These are phyloP conservation scores for Diaporthe humulicola DNA, from an alignment of 2,329 filamentous ascomycete species.

Conservation along the genomic window DNA sequence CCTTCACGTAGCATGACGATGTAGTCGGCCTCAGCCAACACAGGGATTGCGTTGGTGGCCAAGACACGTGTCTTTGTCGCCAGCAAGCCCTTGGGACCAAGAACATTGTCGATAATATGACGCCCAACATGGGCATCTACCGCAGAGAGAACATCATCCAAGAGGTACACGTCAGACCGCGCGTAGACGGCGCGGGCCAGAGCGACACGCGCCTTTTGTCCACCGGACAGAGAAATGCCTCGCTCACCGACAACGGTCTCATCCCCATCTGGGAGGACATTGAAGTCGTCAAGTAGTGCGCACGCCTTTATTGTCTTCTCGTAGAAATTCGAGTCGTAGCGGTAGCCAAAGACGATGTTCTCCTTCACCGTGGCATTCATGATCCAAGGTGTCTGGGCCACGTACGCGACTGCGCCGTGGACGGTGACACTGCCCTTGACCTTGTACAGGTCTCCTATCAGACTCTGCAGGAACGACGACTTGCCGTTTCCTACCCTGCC, in stretches of 20 bases:
- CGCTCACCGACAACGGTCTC: constrained; percentile 97
- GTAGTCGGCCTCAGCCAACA: constrained; percentile 89
- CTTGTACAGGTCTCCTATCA: constrained; percentile 95
- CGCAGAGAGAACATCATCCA: constrained; percentile 94
- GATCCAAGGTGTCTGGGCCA: constrained; percentile 93
- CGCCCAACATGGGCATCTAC: constrained; percentile 98
- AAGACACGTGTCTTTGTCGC: constrained; percentile 90
- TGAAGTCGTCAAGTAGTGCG: constrained; percentile 90
- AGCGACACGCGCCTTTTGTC: constrained; percentile 94
- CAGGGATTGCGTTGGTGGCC: constrained; percentile 94
- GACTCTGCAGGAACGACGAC: constrained; percentile 88
- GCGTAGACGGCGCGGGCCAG: constrained; percentile 96
- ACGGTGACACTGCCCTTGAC: constrained; percentile 85
- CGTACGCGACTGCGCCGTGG: constrained; percentile 88
- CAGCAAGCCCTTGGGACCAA: constrained; percentile 87
- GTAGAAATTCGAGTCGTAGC: constrained; percentile 94
- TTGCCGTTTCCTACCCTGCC: constrained; percentile 96
- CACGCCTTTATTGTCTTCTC: constrained; percentile 93
- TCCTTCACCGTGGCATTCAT: constrained; percentile 98
- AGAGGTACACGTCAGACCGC: constrained; percentile 92
- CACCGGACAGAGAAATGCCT: constrained; percentile 94
- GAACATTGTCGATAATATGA: constrained; percentile 94
- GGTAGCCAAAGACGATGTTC: constrained; percentile 96
- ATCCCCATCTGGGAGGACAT: constrained; percentile 92
- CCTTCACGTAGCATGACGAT: constrained; percentile 89